phyloP scores from a whole-genome alignment of 305 asterid species.

The Lippia alba region DNA sequence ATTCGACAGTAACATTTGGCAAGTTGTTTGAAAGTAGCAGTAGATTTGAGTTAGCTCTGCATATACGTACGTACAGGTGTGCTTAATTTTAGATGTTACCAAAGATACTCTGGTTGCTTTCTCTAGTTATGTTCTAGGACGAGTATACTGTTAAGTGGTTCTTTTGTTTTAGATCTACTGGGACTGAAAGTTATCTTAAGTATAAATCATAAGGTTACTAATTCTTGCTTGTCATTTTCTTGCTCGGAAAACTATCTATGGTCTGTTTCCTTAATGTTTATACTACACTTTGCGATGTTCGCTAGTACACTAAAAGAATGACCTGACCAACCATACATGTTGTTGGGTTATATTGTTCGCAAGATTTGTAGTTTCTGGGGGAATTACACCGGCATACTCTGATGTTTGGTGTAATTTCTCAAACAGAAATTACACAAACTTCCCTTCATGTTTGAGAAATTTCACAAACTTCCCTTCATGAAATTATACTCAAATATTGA shows the following conservation, averaged over 20 bases:
- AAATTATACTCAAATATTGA: too few relatives aligned
- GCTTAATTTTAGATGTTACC: constrained; percentile 35
- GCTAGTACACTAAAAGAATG: too few relatives aligned
- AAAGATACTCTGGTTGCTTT: constrained; percentile 33
- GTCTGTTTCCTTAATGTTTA: not conserved
- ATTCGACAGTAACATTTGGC: constrained; percentile 35
- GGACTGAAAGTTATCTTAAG: constrained; percentile 1
- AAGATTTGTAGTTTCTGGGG: too few relatives aligned
- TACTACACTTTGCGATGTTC: not conserved
- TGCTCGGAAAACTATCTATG: not conserved
- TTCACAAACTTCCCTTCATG: too few relatives aligned
- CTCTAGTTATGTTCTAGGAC: constrained; percentile 35
- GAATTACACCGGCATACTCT: too few relatives aligned
- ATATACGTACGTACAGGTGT: constrained; percentile 48
- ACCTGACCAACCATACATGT: too few relatives aligned
- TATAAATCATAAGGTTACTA: not conserved
- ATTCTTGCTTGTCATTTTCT: not conserved
- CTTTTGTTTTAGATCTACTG: constrained; percentile 14
- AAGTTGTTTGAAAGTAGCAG: constrained; percentile 39
- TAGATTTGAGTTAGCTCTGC: constrained; percentile 48
- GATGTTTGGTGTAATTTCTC: too few relatives aligned
- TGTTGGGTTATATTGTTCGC: too few relatives aligned
- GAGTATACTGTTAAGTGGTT: constrained; percentile 36
- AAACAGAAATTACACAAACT: too few relatives aligned
- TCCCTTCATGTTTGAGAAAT: too few relatives aligned